Conservation (phyloP, 306 rosid genomes). For the Lablab purpureus region DNA sequence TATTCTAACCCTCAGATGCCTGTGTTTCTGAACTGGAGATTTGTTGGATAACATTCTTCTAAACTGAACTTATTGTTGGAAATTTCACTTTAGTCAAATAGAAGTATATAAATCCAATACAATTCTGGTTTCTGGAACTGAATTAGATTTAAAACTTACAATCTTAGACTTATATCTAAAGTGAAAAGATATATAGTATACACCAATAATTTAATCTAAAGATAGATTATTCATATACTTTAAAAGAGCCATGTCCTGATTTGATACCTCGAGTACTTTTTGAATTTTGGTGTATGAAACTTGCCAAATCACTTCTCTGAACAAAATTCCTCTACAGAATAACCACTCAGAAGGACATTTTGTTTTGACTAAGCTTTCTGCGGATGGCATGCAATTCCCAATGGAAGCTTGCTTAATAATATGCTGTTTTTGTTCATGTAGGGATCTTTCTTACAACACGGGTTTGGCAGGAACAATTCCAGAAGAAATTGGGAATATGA, state of each 20-base stretch:
- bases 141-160: no score
- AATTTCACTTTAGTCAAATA: no score
- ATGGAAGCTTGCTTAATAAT: conserved; percentile 16
- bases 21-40: conserved; percentile 32
- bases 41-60: conserved; percentile 14
- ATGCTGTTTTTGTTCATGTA: conserved; percentile 40
- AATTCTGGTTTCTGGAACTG: no score
- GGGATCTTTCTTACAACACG: conserved; percentile 75
- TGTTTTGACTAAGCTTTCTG: conserved; percentile 24
- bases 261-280: background rate
- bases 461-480: conserved; percentile 68
- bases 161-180: background rate
- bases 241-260: background rate
- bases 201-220: background rate
- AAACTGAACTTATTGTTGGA: background rate
- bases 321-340: conserved; percentile 19
- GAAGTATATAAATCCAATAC: no score
- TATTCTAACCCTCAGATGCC: conserved; percentile 34
- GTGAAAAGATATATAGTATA: background rate
- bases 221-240: background rate
- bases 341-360: conserved; percentile 19
- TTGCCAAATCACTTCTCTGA: background rate
- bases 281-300: background rate
- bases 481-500: conserved; percentile 64
- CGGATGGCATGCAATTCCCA: conserved; percentile 15